Evolutionary conservation across 768 basidiomycete species (phyloP).

Genomic region (Agaricus subrufescens): DNA sequence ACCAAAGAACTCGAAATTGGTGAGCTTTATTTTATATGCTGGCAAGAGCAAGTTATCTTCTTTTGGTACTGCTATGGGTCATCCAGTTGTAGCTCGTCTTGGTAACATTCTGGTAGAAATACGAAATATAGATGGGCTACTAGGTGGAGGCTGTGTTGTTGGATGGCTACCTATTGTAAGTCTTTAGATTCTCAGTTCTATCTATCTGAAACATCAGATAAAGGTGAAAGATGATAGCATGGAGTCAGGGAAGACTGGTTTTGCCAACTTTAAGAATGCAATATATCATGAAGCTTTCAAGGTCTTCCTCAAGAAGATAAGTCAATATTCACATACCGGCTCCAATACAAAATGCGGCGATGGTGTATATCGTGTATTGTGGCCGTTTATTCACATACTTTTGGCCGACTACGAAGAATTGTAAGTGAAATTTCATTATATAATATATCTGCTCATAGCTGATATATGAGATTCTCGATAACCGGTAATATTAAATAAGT

Average conservation of each 20-base stretch:
- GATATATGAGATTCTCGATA: too few relatives aligned
- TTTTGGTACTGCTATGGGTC: slow-evolving; percentile 29
- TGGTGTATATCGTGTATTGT: slow-evolving; percentile 22
- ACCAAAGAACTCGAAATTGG: not conserved
- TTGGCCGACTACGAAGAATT: slow-evolving; percentile 43
- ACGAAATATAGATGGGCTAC: slow-evolving; percentile 22
- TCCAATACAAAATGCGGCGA: slow-evolving; percentile 11
- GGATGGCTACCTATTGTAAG: slow-evolving; percentile 32
- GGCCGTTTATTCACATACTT: slow-evolving; percentile 31
- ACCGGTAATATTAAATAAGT: too few relatives aligned
- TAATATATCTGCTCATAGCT: too few relatives aligned
- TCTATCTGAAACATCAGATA: too few relatives aligned
- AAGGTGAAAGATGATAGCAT: slow-evolving; percentile 23
- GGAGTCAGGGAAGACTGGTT: slow-evolving; percentile 24
- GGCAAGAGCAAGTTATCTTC: slow-evolving; percentile 33
- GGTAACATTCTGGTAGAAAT: slow-evolving; percentile 27
- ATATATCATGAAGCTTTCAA: slow-evolving; percentile 35
- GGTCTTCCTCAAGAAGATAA: slow-evolving; percentile 23
- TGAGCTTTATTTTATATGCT: slow-evolving; percentile 30
- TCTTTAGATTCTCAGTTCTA: too few relatives aligned
- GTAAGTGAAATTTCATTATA: slow-evolving; percentile 26
- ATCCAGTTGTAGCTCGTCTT: slow-evolving; percentile 28
- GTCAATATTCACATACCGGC: slow-evolving; percentile 9
- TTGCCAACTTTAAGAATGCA: slow-evolving; percentile 26
- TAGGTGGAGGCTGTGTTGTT: slow-evolving; percentile 28